These are phyloP conservation scores for Ogataea henricii DNA, from an alignment of 805 yeast species.

Conservation along the genomic window DNA sequence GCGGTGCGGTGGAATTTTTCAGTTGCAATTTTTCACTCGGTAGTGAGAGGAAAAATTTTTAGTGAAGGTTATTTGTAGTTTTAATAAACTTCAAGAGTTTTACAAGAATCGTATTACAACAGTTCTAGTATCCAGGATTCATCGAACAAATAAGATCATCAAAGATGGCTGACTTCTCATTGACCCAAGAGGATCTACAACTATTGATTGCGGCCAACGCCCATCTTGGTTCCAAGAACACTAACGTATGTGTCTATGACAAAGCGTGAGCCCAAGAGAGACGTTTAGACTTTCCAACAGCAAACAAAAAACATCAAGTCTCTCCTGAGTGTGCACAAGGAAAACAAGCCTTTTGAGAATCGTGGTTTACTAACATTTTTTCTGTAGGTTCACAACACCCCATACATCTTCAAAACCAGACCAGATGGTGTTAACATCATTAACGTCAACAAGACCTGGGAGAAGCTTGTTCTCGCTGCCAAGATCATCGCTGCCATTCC, in stretches of 20 bases:
- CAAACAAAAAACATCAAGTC: background rate
- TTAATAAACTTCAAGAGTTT: constrained; percentile 10
- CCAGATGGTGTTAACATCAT: constrained; percentile 99
- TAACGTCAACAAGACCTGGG: constrained; percentile 99
- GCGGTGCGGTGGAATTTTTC: constrained; percentile 13
- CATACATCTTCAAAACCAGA: constrained; percentile 97
- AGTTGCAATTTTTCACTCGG: constrained; percentile 13
- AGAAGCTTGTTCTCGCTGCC: constrained; percentile 98
- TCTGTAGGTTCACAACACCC: constrained; percentile 86
- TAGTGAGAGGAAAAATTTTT: constrained; percentile 15
- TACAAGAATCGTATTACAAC: background rate
- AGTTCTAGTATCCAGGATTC: constrained; percentile 7
- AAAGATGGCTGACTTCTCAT: constrained; percentile 40
- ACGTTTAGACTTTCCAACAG: background rate
- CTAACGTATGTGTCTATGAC: constrained; percentile 71
- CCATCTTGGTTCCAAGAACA: constrained; percentile 99
- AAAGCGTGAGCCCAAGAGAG: background rate
- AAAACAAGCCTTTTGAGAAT: too few relatives aligned
- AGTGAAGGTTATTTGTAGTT: constrained; percentile 17
- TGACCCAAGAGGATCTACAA: constrained; percentile 97
- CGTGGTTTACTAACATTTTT: constrained; percentile 16
- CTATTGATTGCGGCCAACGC: constrained; percentile 99
- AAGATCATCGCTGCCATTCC: constrained; percentile 99
- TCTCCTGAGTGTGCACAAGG: background rate
- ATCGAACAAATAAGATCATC: constrained; percentile 15